Base-by-base conservation (phyloP, 106 monocot species). In the Dendrobium nobile region DNA sequence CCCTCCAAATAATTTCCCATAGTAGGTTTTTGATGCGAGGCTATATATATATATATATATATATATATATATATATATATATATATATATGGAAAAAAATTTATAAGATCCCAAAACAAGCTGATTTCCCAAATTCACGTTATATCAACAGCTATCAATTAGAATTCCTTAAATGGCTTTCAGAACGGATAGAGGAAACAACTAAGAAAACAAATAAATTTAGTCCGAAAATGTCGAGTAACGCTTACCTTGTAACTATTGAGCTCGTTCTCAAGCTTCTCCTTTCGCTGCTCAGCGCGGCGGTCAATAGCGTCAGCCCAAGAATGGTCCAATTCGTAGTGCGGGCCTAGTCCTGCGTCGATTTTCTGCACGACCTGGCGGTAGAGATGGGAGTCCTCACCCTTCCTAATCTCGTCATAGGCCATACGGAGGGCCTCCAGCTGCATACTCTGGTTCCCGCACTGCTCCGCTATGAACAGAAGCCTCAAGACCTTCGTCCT, bases 401-500 rank as follows among this genome's bases (percentile, higher is more conserved):
- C 95, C 82, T 90, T 92, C 82, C 82, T 92, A 82, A 98, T 91
- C 89, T 98, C 92, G 80, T 95, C 98, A 79, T 91, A 88, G 31
- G 95, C 98, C 92, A 95, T 92, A 43, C 94, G 87, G 37, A 98
- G 85, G 54, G 95, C 89, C 85, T 98, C 98, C 10, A 98, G 85
- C 81, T 93, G 80, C 85, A 90, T 83, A 20, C 82, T 79, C 77
- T 88, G 64, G 27, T 80, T 67, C 11, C 59, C 85, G 80, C 94
- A 95, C 27, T 84, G 84, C 3, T 98, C 95, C 9, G 98, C 94
- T 81, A 98, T 91, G 84, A 98, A 95, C 18, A 98, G 72, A 11
- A 98, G 87, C 42, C 98, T 82, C 19, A 59, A 26, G 27, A 98
- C 76, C 75, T 85, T 90, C 9, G 92, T 98, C 77, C 97, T 84